Evolutionary conservation across 2,329 filamentous ascomycete genomes (phyloP).

Genomic region (Paecilomyces formosus): DNA sequence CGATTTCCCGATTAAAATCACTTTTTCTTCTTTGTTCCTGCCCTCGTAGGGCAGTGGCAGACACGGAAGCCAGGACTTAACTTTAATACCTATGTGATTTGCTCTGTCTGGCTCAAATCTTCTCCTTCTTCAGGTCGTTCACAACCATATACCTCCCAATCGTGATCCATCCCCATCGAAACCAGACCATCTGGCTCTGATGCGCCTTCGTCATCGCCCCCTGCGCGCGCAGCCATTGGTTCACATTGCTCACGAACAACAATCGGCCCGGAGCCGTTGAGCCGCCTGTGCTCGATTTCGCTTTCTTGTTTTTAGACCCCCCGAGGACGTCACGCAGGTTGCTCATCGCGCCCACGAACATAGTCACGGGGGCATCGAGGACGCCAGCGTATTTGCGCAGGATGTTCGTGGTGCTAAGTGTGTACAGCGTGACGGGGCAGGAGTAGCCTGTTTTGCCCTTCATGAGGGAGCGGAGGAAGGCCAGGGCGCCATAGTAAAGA

Average conservation of each 20-base stretch:
- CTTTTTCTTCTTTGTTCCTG: too few species aligned
- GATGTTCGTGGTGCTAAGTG: slow-evolving; percentile 64
- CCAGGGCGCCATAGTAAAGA: slow-evolving; percentile 70
- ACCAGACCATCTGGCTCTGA: slow-evolving; percentile 97
- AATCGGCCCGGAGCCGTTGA: slow-evolving; percentile 45
- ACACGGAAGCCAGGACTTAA: background rate
- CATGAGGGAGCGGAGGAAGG: slow-evolving; percentile 63
- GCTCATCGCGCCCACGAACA: slow-evolving; percentile 48
- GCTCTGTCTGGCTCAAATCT: slow-evolving; percentile 22
- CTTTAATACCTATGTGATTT: background rate
- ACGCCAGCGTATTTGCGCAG: slow-evolving; percentile 74
- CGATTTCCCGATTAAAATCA: too few species aligned
- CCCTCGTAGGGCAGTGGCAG: too few species aligned
- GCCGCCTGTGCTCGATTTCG: slow-evolving; percentile 43
- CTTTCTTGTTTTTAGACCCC: slow-evolving; percentile 20
- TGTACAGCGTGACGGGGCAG: slow-evolving; percentile 77
- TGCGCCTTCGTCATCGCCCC: slow-evolving; percentile 85
- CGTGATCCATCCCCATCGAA: slow-evolving; percentile 90
- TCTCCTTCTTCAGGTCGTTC: slow-evolving; percentile 69
- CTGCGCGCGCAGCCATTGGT: slow-evolving; percentile 61
- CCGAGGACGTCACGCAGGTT: slow-evolving; percentile 12
- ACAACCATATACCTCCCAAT: slow-evolving; percentile 91
- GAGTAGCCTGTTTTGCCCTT: slow-evolving; percentile 56
- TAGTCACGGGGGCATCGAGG: slow-evolving; percentile 66
- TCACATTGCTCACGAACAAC: slow-evolving; percentile 63